A percentile compares a stretch with the other conserved stretches of the same genome.
Evolutionary conservation across 305 asterid genomes (phyloP).

Genomic region (Andrographis paniculata): DNA sequence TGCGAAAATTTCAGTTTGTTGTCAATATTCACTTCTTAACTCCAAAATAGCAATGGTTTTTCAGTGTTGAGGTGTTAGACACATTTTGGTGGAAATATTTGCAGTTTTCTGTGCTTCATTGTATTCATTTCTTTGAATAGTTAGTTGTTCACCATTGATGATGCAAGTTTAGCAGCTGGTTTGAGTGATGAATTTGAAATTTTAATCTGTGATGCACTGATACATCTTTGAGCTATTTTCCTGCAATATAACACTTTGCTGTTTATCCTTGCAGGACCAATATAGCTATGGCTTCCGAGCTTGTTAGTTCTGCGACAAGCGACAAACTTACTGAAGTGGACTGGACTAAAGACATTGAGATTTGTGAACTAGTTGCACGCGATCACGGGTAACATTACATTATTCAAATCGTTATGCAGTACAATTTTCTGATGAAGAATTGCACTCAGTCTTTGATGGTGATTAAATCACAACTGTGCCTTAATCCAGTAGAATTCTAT

Average conservation of each 20-base stretch:
- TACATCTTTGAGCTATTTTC: slow-evolving; percentile 4
- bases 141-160: no score
- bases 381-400: slow-evolving; percentile 52
- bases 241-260: not conserved
- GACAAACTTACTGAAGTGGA: slow-evolving; percentile 85
- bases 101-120: no score
- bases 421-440: no score
- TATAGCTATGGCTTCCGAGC: slow-evolving; percentile 71
- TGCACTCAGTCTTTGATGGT: slow-evolving; percentile 6
- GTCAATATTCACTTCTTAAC: not conserved
- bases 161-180: no score
- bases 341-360: slow-evolving; percentile 83
- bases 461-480: slow-evolving; percentile 2
- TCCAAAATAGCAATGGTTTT: no score
- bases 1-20: slow-evolving; percentile 4
- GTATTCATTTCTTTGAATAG: no score
- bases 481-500: slow-evolving; percentile 10
- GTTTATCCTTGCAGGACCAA: slow-evolving; percentile 28
- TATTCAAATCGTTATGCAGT: not conserved
- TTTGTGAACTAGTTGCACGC: slow-evolving; percentile 74
- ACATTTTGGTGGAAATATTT: no score
- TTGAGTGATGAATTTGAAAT: no score
- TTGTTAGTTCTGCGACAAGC: slow-evolving; percentile 81
- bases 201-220: not conserved
- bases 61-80: no score